A percentile compares a stretch with the other conserved stretches of the same genome.
Evolutionary conservation across 371 early-diverging fungal genomes (phyloP).

Genomic region (Smittium culicis): DNA sequence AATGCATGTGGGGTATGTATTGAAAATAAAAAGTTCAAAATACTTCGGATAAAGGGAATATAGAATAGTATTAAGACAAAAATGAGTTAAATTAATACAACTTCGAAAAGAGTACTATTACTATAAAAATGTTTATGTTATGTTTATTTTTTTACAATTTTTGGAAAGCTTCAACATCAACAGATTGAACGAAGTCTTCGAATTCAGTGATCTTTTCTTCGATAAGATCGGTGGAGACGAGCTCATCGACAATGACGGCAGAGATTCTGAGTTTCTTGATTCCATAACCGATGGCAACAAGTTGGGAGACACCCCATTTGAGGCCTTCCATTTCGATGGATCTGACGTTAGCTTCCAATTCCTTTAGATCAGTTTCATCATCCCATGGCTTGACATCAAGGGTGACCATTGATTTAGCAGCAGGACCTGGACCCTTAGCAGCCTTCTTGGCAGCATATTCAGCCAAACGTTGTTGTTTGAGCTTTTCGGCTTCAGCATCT

Average conservation of each 20-base stretch:
- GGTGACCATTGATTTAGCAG: slow-evolving; percentile 84
- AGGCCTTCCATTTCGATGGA: slow-evolving; percentile 75
- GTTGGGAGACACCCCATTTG: slow-evolving; percentile 72
- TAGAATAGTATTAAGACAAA: no score
- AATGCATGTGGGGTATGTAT: no score
- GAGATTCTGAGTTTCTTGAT: slow-evolving; percentile 89
- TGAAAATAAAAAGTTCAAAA: no score
- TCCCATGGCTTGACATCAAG: slow-evolving; percentile 97
- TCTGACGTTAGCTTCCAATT: slow-evolving; percentile 56
- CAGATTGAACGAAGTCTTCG: slow-evolving; percentile 84
- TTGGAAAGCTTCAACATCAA: slow-evolving; percentile 83
- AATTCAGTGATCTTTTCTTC: slow-evolving; percentile 56
- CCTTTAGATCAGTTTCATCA: slow-evolving; percentile 81
- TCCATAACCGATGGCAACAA: slow-evolving; percentile 77
- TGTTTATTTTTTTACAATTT: slow-evolving; percentile 93
- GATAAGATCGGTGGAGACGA: slow-evolving; percentile 71
- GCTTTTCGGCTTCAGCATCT: slow-evolving; percentile 78
- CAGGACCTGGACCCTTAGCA: slow-evolving; percentile 67
- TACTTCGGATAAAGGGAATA: no score
- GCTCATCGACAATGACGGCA: slow-evolving; percentile 86
- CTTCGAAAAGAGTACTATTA: no score
- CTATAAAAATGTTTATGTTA: no score
- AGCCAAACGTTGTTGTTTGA: slow-evolving; percentile 77
- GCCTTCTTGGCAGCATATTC: slow-evolving; percentile 90
- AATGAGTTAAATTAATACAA: no score